Conservation (phyloP, 768 basidiomycete species). For the Lentinula edodes region DNA sequence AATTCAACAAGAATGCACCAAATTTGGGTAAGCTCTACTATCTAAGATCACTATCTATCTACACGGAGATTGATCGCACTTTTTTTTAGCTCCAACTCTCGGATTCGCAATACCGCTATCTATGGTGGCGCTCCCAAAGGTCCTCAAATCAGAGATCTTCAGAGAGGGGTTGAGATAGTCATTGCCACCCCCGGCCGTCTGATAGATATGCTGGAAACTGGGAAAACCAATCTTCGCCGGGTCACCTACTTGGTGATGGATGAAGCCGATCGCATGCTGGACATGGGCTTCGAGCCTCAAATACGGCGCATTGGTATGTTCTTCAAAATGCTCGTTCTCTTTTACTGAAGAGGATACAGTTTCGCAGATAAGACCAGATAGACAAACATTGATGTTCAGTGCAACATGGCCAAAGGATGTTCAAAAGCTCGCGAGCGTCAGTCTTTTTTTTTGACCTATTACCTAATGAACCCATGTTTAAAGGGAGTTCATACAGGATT, state of each 20-base stretch:
- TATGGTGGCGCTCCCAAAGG: conserved; percentile 99
- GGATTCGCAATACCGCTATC: conserved; percentile 97
- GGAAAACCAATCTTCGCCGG: conserved; percentile 94
- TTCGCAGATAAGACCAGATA: conserved; percentile 89
- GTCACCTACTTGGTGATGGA: conserved; percentile 99
- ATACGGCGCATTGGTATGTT: conserved; percentile 91
- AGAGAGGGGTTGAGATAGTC: conserved; percentile 94
- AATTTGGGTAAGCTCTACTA: conserved; percentile 70
- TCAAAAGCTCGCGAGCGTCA: conserved; percentile 88
- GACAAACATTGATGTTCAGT: conserved; percentile 98
- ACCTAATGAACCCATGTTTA: not conserved
- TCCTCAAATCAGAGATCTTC: conserved; percentile 95
- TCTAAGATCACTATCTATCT: conserved; percentile 1
- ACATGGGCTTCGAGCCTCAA: conserved; percentile 99
- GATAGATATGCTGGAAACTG: conserved; percentile 97
- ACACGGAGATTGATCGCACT: conserved; percentile 3
- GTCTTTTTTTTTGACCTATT: conserved; percentile 9
- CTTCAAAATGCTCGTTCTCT: not conserved
- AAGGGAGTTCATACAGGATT: conserved; percentile 56
- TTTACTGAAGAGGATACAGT: not conserved
- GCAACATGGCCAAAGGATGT: conserved; percentile 99
- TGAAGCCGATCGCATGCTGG: conserved; percentile 99
- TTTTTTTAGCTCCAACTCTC: conserved; percentile 66
- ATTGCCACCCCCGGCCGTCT: conserved; percentile 99
- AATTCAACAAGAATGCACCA: conserved; percentile 97